Conservation (phyloP, 163 green algal genomes). For the Volvox carteri region DNA sequence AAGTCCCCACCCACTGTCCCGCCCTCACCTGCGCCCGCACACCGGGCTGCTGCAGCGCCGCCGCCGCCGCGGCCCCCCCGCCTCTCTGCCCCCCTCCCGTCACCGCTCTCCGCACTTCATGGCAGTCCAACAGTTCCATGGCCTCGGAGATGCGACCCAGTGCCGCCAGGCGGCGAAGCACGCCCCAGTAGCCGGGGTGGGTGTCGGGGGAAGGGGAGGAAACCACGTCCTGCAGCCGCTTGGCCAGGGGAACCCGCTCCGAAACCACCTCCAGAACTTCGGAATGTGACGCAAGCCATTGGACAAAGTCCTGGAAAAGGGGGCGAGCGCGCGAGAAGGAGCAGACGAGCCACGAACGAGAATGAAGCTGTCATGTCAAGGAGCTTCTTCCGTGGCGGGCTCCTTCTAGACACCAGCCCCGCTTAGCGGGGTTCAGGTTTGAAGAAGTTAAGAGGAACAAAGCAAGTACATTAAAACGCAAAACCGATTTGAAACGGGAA, state of each 20-base stretch:
- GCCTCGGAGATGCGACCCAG: constrained; percentile 56
- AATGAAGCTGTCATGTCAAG: no score
- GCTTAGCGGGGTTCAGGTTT: no score
- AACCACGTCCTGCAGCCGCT: constrained; percentile 10
- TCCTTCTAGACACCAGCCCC: no score
- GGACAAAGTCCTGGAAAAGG: constrained; percentile 53
- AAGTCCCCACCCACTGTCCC: background rate
- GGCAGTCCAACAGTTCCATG: constrained; percentile 54
- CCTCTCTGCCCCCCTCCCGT: background rate
- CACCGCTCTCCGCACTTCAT: background rate
- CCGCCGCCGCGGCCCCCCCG: background rate
- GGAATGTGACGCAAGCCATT: constrained; percentile 58
- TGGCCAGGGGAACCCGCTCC: constrained; percentile 26
- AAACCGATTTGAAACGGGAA: no score
- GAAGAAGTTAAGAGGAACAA: no score
- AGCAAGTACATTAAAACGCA: no score
- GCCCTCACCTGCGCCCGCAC: constrained; percentile 26
- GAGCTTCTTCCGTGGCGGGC: no score
- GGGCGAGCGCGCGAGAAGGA: background rate
- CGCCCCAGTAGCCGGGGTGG: constrained; percentile 56
- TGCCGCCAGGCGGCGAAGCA: constrained; percentile 62
- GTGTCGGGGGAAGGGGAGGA: background rate
- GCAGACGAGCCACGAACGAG: no score
- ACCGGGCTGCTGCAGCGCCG: constrained; percentile 35
- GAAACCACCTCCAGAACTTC: constrained; percentile 26